Base-by-base conservation (phyloP, 441 rosid genomes). In the Erodium moschatum region DNA sequence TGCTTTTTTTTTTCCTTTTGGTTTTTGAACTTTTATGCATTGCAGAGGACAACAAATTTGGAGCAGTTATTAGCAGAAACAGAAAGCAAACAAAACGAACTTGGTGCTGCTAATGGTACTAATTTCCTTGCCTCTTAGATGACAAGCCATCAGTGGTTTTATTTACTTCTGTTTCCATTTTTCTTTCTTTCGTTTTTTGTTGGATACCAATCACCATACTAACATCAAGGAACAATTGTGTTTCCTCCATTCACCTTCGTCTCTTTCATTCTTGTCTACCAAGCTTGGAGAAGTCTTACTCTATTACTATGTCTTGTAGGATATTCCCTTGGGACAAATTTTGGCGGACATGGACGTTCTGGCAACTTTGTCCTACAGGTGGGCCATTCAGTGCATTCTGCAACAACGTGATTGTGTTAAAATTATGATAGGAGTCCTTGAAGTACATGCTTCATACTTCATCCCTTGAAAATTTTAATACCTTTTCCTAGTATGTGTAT, bases 341-440 rank as follows among this genome's bases (percentile, higher is more conserved):
- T 75, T 15, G 72, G 75, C 66, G 67, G 77, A 62, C 76, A 70
- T 38, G 81, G 72, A 65, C 70, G 82, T 78, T 79, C 80, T 66
- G 61, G 79, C 74, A 77, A 67, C 77, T 86, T 92, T 69, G 65
- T 68, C 27, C 78, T 80, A 73, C 85, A 87, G 96, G 97, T 89
- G 64, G 73, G 75, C 65, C 72, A 70, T 67, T 35, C 20, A 6
- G 68, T 65, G 3, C 21, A 18, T 62, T 72, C 35, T 72, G 61
- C 18, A 54, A 54, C 61, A 54, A 18, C 24, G 15, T 15, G 21
- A 19, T 54, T 18, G 20, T 19, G 15, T 18, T 54, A 11, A 54
- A 54, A 54, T 6, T 54, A 16, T 54, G 24, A 16, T 18, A 54
- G 21, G 61, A 54, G 61, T 54, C 61, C 61, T 54, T 54, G 61